Evolutionary conservation across 2,329 filamentous ascomycete species (phyloP), one percentile per base, ranked within the genome.

Genomic region (Paecilomyces sp.): DNA sequence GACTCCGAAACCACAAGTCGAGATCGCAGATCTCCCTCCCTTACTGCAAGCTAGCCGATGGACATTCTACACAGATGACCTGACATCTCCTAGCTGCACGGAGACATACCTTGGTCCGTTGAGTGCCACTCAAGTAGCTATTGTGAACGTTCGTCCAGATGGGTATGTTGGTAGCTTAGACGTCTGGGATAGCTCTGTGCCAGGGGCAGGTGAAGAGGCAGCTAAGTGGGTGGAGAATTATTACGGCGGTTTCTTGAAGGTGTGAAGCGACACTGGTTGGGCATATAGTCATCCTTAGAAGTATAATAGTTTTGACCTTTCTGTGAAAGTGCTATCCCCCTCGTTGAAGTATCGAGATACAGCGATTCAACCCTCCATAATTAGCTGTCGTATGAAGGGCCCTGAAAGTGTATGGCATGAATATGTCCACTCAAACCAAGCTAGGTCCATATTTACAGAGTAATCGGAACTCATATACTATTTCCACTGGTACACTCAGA

Each of bases 11-110:
- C 75, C 77, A 3, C 79, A 83, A 2, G 80, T 91, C 52, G 88
- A 91, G 70, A 81, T 91, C 28, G 79, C 80, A 1, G 83, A 89
- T 65, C 75, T 91, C 15, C 88, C 88, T 0, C 70, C 77, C 0
- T 70, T 87, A 24, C 71, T 91, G 50, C 83, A 87, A 65, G 80
- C 85, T 59, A 88, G 86, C 70, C 80, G 82, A 33, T 91, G 88
- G 87, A 88, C 87, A 0, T 81, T 91, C 61, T 91, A 91, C 69
- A 77, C 90, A 0, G 88, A 91, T 67, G 81, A 90, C 69, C 73
- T 85, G 13, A 81, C 85, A 58, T 83, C 80, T 13, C 68, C 73
- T 18, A 67, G 61, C 1, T 88, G 85, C 71, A 88, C 84, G 9
- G 82, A 86, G 66, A 90, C 89, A 71, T 91, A 88, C 88, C 77